Evolutionary conservation across 108 stramenopile species (phyloP).

Genomic region (Chaetoceros tenuissimus): DNA sequence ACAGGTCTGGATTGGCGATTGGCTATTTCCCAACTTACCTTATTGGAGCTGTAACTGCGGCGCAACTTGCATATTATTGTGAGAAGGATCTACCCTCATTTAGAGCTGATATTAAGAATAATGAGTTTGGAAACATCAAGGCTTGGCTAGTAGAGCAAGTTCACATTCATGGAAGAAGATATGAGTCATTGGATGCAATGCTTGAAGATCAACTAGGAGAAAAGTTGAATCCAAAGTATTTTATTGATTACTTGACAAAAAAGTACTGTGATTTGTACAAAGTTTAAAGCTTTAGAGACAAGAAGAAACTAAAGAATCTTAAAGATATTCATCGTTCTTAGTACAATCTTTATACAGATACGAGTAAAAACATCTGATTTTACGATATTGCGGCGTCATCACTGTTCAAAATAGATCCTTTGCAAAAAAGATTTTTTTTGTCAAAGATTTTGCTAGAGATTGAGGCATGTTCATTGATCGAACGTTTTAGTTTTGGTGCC

Average conservation of each 20-base stretch:
- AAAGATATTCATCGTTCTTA: too few species aligned
- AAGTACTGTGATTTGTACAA: conserved; percentile 79
- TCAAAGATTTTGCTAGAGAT: too few species aligned
- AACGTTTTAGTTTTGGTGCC: too few species aligned
- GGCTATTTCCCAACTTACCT: conserved; percentile 94
- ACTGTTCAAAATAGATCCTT: too few species aligned
- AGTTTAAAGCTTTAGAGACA: conserved; percentile 18
- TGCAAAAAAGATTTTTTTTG: too few species aligned
- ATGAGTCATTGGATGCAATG: conserved; percentile 54
- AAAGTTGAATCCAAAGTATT: conserved; percentile 61
- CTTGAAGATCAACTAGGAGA: conserved; percentile 71
- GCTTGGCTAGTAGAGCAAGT: conserved; percentile 73
- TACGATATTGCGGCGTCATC: too few species aligned
- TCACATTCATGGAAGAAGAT: conserved; percentile 68
- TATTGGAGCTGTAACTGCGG: conserved; percentile 80
- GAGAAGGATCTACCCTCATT: conserved; percentile 54
- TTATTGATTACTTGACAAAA: conserved; percentile 61
- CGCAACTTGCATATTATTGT: conserved; percentile 72
- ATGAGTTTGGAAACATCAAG: conserved; percentile 67
- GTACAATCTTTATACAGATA: too few species aligned
- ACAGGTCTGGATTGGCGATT: conserved; percentile 47
- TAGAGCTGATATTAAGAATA: conserved; percentile 48
- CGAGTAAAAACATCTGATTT: too few species aligned
- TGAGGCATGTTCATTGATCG: too few species aligned
- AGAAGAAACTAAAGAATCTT: too few species aligned